Percentiles rank a stretch among this genome's conserved stretches.
phyloP scores from a whole-genome alignment of 129 eudicot genomes.

The Flaveria robusta region DNA sequence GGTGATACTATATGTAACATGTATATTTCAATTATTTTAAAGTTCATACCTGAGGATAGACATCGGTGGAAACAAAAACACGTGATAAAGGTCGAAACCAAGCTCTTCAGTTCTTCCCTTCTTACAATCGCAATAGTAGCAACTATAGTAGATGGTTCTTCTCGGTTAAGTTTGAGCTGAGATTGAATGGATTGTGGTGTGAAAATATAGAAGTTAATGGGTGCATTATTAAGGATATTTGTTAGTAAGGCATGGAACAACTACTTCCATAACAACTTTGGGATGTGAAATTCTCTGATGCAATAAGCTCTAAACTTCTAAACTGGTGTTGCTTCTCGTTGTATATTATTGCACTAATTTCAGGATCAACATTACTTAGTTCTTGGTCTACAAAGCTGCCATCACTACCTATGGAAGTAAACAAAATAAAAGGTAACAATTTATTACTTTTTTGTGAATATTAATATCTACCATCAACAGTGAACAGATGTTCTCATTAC shows the following conservation, averaged over 20 bases:
- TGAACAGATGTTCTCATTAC: background rate
- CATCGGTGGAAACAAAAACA: too few species aligned
- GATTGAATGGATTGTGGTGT: too few species aligned
- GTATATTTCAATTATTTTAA: too few species aligned
- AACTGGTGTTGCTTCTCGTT: constrained; percentile 87
- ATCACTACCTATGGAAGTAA: constrained; percentile 42
- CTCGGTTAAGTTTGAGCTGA: too few species aligned
- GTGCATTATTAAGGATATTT: too few species aligned
- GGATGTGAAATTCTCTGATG: constrained; percentile 94
- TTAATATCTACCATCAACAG: background rate
- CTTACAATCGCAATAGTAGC: too few species aligned
- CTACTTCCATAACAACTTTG: constrained; percentile 99
- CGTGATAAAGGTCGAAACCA: too few species aligned
- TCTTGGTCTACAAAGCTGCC: constrained; percentile 64
- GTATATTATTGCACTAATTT: constrained; percentile 64
- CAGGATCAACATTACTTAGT: constrained; percentile 75
- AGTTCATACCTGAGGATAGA: too few species aligned
- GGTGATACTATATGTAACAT: too few species aligned
- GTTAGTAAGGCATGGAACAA: constrained; percentile 93
- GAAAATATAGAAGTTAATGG: too few species aligned
- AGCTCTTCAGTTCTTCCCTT: too few species aligned
- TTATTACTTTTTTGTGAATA: background rate
- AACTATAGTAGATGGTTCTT: too few species aligned
- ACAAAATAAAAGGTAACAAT: background rate
- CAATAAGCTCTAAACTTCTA: constrained; percentile 87